phyloP scores from a whole-genome alignment of 257 asterid genomes.

The Misopates orontium region DNA sequence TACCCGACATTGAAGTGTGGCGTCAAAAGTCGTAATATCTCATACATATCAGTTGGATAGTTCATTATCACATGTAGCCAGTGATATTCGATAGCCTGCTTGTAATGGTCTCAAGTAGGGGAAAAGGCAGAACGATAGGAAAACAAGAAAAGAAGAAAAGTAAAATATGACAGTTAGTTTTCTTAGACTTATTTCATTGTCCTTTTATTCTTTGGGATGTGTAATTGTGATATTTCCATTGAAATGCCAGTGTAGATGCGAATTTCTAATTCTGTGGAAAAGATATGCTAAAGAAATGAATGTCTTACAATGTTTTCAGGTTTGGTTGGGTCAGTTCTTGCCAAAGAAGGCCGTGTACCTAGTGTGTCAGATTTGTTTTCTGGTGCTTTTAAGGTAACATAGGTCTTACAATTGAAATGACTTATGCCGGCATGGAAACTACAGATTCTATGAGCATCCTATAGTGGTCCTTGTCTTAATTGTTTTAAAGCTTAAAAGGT shows the following conservation, averaged over 20 bases:
- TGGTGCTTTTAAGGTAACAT: conserved; percentile 76
- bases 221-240: conserved; percentile 11
- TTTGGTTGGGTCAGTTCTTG: conserved; percentile 75
- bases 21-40: no score
- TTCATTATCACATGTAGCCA: not conserved
- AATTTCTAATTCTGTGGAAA: conserved; percentile 7
- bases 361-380: conserved; percentile 56
- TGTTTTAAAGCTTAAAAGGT: not conserved
- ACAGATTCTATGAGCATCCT: not conserved
- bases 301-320: conserved; percentile 49
- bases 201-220: not conserved
- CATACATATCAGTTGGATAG: not conserved
- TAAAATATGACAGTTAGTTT: no score
- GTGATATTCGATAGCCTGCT: not conserved
- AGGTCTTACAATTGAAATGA: conserved; percentile 7
- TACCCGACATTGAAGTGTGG: no score
- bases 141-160: no score
- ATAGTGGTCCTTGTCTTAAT: not conserved
- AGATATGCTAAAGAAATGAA: conserved; percentile 12
- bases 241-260: not conserved
- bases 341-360: conserved; percentile 68
- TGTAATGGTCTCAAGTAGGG: no score
- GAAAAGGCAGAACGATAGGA: no score
- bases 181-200: no score
- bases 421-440: not conserved